These are phyloP conservation scores for Athelia psychrophila DNA, from an alignment of 1,284 basidiomycete genomes.

Conservation along the genomic window DNA sequence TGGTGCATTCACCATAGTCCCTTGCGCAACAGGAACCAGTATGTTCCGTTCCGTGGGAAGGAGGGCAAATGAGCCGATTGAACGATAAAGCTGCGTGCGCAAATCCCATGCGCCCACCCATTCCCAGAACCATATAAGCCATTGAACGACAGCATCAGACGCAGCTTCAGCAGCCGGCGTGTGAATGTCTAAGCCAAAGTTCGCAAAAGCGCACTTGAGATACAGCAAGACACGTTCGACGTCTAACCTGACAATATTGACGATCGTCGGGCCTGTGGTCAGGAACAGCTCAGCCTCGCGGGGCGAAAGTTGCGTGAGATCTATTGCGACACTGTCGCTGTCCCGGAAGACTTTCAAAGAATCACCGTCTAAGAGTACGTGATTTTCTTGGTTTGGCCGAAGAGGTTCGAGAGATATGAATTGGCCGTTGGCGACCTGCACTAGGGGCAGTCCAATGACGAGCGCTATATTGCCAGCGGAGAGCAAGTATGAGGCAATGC, in stretches of 20 bases:
- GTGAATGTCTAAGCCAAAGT: constrained; percentile 17
- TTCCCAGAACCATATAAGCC: constrained; percentile 33
- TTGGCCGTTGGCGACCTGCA: constrained; percentile 21
- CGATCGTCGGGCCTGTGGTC: constrained; percentile 13
- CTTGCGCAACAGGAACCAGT: constrained; percentile 17
- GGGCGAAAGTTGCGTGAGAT: constrained; percentile 20
- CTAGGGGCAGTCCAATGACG: constrained; percentile 30
- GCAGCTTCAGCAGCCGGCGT: constrained; percentile 9
- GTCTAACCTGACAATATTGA: constrained; percentile 27
- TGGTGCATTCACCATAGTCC: constrained; percentile 21
- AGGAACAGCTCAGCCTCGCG: constrained; percentile 18
- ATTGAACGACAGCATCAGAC: constrained; percentile 17
- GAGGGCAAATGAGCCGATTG: constrained; percentile 20
- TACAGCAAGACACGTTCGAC: constrained; percentile 24
- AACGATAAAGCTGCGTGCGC: constrained; percentile 17
- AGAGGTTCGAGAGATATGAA: constrained; percentile 17
- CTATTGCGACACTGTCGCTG: constrained; percentile 26
- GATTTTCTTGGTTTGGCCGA: constrained; percentile 1
- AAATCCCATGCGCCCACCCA: constrained; percentile 25
- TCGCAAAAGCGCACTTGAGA: constrained; percentile 18
- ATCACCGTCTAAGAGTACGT: constrained; percentile 20
- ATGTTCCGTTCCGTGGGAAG: constrained; percentile 27
- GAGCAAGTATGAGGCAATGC: constrained; percentile 26
- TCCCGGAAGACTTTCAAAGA: constrained; percentile 27
- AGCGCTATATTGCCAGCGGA: constrained; percentile 23